A percentile compares a stretch with the other conserved stretches of the same genome.
Conservation (phyloP, 352 stramenopile genomes). For the Phytophthora colocasiae region DNA sequence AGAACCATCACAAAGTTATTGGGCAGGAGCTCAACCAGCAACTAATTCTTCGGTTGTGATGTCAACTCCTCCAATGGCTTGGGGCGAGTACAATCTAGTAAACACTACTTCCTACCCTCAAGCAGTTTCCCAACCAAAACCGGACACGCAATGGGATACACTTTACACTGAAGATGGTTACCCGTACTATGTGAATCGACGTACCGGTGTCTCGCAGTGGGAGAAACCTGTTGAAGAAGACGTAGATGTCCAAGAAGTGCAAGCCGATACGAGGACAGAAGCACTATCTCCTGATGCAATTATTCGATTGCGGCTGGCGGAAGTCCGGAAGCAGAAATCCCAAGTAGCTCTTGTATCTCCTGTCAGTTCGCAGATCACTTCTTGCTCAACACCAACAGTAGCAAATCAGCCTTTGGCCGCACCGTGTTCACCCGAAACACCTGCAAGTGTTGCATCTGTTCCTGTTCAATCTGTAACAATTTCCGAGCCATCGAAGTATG, state of each 20-base stretch:
- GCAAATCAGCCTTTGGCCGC: slow-evolving; percentile 1
- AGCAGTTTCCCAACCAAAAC: slow-evolving; percentile 2
- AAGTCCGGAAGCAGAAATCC: slow-evolving; percentile 47
- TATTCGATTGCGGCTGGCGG: slow-evolving; percentile 54
- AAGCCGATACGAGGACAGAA: slow-evolving; percentile 8
- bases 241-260: slow-evolving; percentile 8
- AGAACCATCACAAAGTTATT: slow-evolving; percentile 21
- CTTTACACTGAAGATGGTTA: slow-evolving; percentile 81
- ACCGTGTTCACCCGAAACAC: background rate
- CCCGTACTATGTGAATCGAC: slow-evolving; percentile 79
- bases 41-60: slow-evolving; percentile 5
- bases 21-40: background rate
- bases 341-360: slow-evolving; percentile 17
- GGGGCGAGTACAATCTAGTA: slow-evolving; percentile 17
- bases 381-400: slow-evolving; percentile 19
- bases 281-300: slow-evolving; percentile 47
- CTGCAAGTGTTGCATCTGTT: background rate
- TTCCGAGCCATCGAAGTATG: slow-evolving; percentile 51
- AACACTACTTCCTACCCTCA: slow-evolving; percentile 11
- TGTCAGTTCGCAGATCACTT: slow-evolving; percentile 16
- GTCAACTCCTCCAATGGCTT: slow-evolving; percentile 1
- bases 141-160: slow-evolving; percentile 60
- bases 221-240: slow-evolving; percentile 53
- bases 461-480: background rate
- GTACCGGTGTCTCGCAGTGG: slow-evolving; percentile 78